Evolutionary conservation across 2,329 filamentous ascomycete genomes (phyloP).

Genomic region (Clarireedia monteithiana): DNA sequence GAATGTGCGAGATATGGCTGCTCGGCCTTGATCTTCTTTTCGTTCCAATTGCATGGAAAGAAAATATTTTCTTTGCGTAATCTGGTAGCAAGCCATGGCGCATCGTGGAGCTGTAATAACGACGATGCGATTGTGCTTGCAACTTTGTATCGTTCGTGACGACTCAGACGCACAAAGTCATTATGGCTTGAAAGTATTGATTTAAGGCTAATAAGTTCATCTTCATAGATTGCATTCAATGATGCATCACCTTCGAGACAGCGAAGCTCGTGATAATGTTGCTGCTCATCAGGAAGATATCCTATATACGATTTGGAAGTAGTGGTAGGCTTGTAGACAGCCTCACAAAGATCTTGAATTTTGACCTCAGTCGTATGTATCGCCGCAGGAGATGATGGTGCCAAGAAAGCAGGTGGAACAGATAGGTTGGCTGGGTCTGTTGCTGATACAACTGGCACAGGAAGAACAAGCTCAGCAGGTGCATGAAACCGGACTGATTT

Average conservation of each 20-base stretch:
- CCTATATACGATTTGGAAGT: slow-evolving; percentile 7
- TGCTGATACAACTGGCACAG: background rate
- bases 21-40: slow-evolving; percentile 11
- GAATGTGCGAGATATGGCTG: slow-evolving; percentile 16
- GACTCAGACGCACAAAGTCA: slow-evolving; percentile 5
- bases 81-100: slow-evolving; percentile 19
- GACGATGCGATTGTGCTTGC: slow-evolving; percentile 20
- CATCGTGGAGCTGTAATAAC: slow-evolving; percentile 19
- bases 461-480: background rate
- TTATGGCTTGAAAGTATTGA: slow-evolving; percentile 9
- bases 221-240: background rate
- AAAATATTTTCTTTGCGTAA: slow-evolving; percentile 20
- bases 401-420: background rate
- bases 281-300: slow-evolving; percentile 14
- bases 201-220: slow-evolving; percentile 13
- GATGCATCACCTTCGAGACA: background rate
- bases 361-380: background rate
- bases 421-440: background rate
- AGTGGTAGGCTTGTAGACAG: background rate
- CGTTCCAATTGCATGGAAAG: slow-evolving; percentile 14
- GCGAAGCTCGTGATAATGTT: slow-evolving; percentile 9
- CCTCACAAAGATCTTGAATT: slow-evolving; percentile 18
- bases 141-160: slow-evolving; percentile 18
- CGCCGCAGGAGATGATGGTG: background rate
- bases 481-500: slow-evolving; percentile 8